Conservation (phyloP, 2,329 filamentous ascomycete species). For the Sclerotinia trifoliorum region DNA sequence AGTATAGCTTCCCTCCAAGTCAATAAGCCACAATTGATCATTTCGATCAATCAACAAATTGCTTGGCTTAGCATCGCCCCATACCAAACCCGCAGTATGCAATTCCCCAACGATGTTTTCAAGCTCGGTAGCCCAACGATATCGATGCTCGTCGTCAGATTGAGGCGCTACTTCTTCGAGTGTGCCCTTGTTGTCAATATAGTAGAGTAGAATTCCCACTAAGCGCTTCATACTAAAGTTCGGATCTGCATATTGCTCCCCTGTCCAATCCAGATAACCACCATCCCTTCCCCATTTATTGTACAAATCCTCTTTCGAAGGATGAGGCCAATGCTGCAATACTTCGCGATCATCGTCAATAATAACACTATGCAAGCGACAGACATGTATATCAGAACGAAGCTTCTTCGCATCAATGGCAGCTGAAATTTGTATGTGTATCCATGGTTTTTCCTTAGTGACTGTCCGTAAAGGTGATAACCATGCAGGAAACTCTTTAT, state of each 20-base stretch:
- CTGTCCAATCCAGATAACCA: background rate
- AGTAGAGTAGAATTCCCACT: background rate
- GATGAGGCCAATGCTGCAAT: too few relatives aligned
- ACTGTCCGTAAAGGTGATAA: too few relatives aligned
- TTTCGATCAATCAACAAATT: too few relatives aligned
- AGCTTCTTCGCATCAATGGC: background rate
- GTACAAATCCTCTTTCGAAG: background rate
- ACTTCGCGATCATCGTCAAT: background rate
- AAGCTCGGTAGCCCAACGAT: background rate
- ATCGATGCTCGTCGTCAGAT: background rate
- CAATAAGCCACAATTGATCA: too few relatives aligned
- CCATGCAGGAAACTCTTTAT: background rate
- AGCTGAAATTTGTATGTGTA: background rate
- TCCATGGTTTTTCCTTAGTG: background rate
- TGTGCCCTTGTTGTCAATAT: conserved; percentile 8
- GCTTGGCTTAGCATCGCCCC: too few relatives aligned
- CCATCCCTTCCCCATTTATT: background rate
- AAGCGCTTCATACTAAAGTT: background rate
- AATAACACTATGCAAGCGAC: background rate
- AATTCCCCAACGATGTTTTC: background rate
- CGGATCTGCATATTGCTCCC: too few relatives aligned
- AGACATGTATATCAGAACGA: background rate
- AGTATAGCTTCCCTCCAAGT: too few relatives aligned
- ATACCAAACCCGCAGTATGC: background rate
- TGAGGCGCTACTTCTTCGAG: background rate